phyloP scores from a whole-genome alignment of 768 basidiomycete species.

The Kwoniella europaea region DNA sequence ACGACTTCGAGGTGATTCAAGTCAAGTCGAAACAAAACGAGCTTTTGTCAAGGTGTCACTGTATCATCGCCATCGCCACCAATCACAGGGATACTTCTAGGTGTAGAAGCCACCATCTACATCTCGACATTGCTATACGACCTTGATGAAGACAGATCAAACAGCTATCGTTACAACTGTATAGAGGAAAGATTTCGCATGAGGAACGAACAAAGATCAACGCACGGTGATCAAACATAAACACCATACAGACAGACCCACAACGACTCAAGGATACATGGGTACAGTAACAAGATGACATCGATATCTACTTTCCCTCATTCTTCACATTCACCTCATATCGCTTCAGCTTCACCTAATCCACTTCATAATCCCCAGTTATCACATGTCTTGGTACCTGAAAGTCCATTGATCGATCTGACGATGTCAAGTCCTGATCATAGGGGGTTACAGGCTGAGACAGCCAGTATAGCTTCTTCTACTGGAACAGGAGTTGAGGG shows the following conservation, averaged over 20 bases:
- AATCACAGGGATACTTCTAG: not conserved
- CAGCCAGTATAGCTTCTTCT: conserved; percentile 13
- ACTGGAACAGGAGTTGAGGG: not conserved
- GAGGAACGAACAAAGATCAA: not conserved
- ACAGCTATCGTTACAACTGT: too few relatives aligned
- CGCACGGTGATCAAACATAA: not conserved
- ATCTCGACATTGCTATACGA: too few relatives aligned
- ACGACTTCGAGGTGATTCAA: too few relatives aligned
- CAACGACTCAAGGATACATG: not conserved
- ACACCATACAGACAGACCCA: too few relatives aligned
- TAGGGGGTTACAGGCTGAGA: conserved; percentile 12
- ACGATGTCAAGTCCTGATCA: conserved; percentile 19
- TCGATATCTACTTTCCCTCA: not conserved
- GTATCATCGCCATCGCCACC: not conserved
- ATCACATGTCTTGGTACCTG: conserved; percentile 18
- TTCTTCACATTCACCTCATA: not conserved
- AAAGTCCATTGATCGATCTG: conserved; percentile 20
- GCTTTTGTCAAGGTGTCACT: not conserved
- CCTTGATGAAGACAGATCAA: too few relatives aligned
- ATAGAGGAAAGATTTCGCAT: not conserved
- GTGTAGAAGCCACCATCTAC: too few relatives aligned
- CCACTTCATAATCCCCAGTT: conserved; percentile 11
- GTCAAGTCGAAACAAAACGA: not conserved
- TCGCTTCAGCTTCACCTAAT: conserved; percentile 3
- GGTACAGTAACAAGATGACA: not conserved